These are phyloP conservation scores for Fragaria vesca DNA, from an alignment of 306 rosid species.

Conservation along the genomic window DNA sequence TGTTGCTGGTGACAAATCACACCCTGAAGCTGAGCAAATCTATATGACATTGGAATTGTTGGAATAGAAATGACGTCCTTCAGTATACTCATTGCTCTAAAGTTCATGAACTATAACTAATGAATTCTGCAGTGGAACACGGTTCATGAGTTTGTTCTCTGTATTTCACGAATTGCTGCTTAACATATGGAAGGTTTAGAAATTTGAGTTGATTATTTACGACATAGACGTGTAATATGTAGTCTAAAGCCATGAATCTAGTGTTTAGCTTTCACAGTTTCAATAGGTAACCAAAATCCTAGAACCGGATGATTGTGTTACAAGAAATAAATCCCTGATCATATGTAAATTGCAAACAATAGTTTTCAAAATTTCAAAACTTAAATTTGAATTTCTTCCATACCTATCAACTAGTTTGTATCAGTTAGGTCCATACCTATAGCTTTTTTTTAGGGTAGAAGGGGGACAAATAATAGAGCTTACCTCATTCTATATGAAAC, in stretches of 20 bases:
- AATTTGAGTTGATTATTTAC: no score
- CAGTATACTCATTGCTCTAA: neutral
- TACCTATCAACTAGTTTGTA: neutral
- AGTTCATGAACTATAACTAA: neutral
- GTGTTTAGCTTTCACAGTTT: neutral
- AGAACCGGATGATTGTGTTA: neutral
- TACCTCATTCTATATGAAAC: neutral
- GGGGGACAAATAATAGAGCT: neutral
- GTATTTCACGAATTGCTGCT: no score
- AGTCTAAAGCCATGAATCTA: neutral
- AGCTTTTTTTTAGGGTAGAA: no score
- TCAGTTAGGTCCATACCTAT: neutral
- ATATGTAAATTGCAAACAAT: neutral
- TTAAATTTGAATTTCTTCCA: neutral
- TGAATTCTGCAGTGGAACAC: no score
- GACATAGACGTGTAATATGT: no score
- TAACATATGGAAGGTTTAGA: no score
- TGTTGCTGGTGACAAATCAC: constrained; percentile 70
- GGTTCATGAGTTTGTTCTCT: neutral
- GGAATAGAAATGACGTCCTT: constrained; percentile 29
- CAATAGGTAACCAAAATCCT: neutral
- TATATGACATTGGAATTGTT: constrained; percentile 45
- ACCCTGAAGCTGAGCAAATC: constrained; percentile 54
- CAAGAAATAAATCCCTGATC: neutral
- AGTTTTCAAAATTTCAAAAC: no score